A percentile compares a stretch with the other conserved stretches of the same genome.
Conservation (phyloP, 163 green algal species). For the Scenedesmus sp. region DNA sequence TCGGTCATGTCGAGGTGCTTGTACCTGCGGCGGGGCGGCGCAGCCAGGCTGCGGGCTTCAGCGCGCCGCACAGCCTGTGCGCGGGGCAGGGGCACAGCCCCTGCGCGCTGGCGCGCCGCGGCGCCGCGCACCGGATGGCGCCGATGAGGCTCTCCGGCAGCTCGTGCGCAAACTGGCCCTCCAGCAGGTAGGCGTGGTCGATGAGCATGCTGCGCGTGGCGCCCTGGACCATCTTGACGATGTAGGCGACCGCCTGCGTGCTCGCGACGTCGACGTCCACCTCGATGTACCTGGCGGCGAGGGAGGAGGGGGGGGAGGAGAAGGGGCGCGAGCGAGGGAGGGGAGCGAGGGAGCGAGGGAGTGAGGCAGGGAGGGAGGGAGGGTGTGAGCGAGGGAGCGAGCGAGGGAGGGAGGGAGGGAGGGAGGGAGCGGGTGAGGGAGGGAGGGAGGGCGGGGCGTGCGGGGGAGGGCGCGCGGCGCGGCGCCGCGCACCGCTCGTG, state of each 20-base stretch:
- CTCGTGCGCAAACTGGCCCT: conserved; percentile 42
- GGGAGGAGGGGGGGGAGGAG: background rate
- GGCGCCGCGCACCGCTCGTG: background rate
- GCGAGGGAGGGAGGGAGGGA: no score
- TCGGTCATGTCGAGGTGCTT: conserved; percentile 48
- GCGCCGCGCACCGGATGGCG: conserved; percentile 7
- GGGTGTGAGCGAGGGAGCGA: no score
- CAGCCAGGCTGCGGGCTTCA: background rate
- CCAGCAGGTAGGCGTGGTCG: conserved; percentile 62
- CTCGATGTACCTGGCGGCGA: conserved; percentile 74
- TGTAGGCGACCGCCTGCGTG: conserved; percentile 52
- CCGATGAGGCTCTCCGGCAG: conserved; percentile 45
- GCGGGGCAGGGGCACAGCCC: background rate
- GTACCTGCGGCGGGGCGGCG: conserved; percentile 7
- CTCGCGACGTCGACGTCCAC: conserved; percentile 88
- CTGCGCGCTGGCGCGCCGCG: no score
- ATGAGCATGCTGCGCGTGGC: conserved; percentile 84
- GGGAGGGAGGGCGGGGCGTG: no score
- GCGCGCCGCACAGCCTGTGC: background rate
- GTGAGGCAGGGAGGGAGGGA: no score
- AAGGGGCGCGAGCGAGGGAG: background rate
- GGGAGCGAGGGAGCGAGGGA: conserved; percentile 55
- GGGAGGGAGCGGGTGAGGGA: no score
- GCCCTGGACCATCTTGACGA: conserved; percentile 55
- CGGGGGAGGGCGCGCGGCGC: no score